A percentile compares a stretch with the other conserved stretches of the same genome.
phyloP scores from a whole-genome alignment of 306 rosid genomes.

The Sicyos baderoa region DNA sequence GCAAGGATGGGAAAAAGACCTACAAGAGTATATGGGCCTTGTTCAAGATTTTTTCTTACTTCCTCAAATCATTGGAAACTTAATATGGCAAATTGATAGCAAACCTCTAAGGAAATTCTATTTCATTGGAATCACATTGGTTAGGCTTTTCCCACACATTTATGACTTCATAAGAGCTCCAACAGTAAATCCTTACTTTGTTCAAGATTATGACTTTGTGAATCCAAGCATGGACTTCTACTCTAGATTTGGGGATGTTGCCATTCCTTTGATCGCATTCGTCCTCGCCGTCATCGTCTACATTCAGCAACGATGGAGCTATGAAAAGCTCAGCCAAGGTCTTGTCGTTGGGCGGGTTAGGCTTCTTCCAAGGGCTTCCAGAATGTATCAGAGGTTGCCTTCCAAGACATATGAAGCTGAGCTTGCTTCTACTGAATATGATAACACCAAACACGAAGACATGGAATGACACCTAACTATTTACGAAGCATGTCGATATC shows the following conservation, averaged over 20 bases:
- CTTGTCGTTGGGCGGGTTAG: constrained; percentile 39
- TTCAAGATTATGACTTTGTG: constrained; percentile 61
- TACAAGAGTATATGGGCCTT: constrained; percentile 74
- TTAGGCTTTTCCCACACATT: constrained; percentile 77
- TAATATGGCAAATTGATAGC: constrained; percentile 71
- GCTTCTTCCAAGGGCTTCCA: constrained; percentile 52
- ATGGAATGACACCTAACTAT: constrained; percentile 31
- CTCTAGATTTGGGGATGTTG: constrained; percentile 65
- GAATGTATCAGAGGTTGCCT: constrained; percentile 63
- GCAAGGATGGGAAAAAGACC: constrained; percentile 52
- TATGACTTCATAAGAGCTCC: constrained; percentile 65
- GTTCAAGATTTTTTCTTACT: constrained; percentile 83
- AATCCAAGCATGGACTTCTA: constrained; percentile 61
- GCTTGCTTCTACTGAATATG: constrained; percentile 46
- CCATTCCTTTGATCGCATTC: constrained; percentile 57
- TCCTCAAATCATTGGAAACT: constrained; percentile 73
- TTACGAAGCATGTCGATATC: neutral
- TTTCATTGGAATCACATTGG: constrained; percentile 65
- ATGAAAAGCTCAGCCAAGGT: constrained; percentile 52
- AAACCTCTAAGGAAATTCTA: constrained; percentile 72
- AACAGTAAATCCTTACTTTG: constrained; percentile 48
- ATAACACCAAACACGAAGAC: constrained; percentile 30
- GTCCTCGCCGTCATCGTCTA: constrained; percentile 50
- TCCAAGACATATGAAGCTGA: constrained; percentile 61
- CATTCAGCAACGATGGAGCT: constrained; percentile 65